A percentile compares a stretch with the other conserved stretches of the same genome.
These are phyloP conservation scores for Paraphoma sp. DNA, from an alignment of 2,329 filamentous ascomycete species.

Conservation along the genomic window DNA sequence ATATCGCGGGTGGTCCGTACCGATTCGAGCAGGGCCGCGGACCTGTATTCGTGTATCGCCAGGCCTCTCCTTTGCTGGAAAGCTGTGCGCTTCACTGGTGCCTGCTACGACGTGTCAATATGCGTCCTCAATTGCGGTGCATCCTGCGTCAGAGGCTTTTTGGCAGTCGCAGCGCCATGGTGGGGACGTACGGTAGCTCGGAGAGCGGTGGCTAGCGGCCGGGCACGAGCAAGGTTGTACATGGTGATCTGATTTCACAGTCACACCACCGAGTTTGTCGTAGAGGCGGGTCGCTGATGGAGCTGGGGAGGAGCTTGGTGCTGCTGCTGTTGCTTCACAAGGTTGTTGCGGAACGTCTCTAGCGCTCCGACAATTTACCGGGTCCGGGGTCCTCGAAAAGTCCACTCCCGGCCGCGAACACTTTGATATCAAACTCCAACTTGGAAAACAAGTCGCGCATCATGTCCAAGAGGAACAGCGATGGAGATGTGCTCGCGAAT, in stretches of 20 bases:
- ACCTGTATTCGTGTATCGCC: conserved; percentile 98
- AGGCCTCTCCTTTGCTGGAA: conserved; percentile 85
- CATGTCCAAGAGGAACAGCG: conserved; percentile 46
- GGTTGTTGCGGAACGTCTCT: conserved; percentile 40
- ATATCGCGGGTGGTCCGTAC: conserved; percentile 48
- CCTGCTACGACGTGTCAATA: conserved; percentile 58
- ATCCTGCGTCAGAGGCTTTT: conserved; percentile 41
- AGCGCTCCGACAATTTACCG: conserved; percentile 41
- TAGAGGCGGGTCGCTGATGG: conserved; percentile 26
- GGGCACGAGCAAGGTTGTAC: conserved; percentile 82
- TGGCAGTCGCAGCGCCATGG: conserved; percentile 18
- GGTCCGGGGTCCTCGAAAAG: conserved; percentile 31
- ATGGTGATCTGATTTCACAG: conserved; percentile 61
- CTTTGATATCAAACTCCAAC: conserved; percentile 7
- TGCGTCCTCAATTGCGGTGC: conserved; percentile 28
- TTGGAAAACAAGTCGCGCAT: conserved; percentile 12
- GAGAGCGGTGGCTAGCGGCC: conserved; percentile 80
- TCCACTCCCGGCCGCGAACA: conserved; percentile 31
- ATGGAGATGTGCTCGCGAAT: conserved; percentile 64
- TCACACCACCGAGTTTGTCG: conserved; percentile 27
- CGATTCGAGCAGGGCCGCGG: conserved; percentile 83
- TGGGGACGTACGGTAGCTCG: conserved; percentile 72
- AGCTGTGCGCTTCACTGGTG: conserved; percentile 62
- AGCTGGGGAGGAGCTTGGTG: conserved; percentile 31
- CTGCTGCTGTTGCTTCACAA: conserved; percentile 27